Evolutionary conservation across 768 basidiomycete species (phyloP).

Genomic region (Tulasnella sp.): DNA sequence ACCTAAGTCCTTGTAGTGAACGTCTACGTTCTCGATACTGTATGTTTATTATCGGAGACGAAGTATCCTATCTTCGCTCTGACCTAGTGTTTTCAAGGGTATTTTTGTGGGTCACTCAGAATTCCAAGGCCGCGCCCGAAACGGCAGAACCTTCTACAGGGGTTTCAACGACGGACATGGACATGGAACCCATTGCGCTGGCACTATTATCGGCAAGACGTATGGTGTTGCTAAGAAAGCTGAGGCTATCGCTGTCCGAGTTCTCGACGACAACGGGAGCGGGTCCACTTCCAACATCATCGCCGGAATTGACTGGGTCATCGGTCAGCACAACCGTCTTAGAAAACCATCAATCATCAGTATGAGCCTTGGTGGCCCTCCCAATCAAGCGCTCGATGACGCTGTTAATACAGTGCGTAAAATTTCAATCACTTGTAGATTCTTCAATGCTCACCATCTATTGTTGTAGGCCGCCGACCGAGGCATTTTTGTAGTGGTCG

Average conservation of each 20-base stretch:
- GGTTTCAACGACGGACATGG: too few species aligned
- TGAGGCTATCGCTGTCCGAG: constrained; percentile 32
- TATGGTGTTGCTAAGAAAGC: constrained; percentile 30
- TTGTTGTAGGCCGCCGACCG: background rate
- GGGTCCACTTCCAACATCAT: constrained; percentile 20
- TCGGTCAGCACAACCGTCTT: constrained; percentile 17
- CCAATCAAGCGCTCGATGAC: constrained; percentile 23
- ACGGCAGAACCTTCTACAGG: too few species aligned
- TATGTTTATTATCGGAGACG: too few species aligned
- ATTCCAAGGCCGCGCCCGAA: too few species aligned
- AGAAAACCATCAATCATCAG: constrained; percentile 27
- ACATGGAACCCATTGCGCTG: constrained; percentile 1
- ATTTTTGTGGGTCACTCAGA: too few species aligned
- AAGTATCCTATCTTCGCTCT: too few species aligned
- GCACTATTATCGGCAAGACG: constrained; percentile 21
- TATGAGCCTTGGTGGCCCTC: constrained; percentile 29
- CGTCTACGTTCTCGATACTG: too few species aligned
- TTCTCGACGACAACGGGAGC: constrained; percentile 29
- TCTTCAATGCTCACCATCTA: too few species aligned
- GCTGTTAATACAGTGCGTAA: constrained; percentile 23
- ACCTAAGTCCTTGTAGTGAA: too few species aligned
- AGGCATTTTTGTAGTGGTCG: constrained; percentile 16
- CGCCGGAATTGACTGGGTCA: constrained; percentile 27
- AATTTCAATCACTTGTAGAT: too few species aligned
- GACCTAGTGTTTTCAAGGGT: too few species aligned